Evolutionary conservation across 257 asterid genomes (phyloP).

Genomic region (Nicotiana otophora): DNA sequence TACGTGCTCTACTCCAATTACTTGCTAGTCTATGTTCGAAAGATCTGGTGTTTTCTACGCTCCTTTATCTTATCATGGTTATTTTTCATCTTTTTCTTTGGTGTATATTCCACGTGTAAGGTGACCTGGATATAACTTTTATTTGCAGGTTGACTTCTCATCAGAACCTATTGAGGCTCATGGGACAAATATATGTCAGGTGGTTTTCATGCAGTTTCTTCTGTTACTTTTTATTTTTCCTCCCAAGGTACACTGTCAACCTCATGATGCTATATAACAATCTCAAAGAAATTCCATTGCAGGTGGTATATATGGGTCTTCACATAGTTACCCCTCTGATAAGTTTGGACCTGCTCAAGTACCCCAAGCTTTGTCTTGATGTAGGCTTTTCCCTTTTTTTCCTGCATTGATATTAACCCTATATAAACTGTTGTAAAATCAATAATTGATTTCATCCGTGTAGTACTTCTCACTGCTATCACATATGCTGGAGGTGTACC

Average conservation of each 20-base stretch:
- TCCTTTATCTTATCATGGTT: not conserved
- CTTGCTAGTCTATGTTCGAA: constrained; percentile 81
- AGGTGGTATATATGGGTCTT: constrained; percentile 90
- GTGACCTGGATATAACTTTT: constrained; percentile 18
- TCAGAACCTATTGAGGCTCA: constrained; percentile 70
- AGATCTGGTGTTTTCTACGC: constrained; percentile 58
- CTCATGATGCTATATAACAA: not conserved
- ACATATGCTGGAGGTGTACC: constrained; percentile 93
- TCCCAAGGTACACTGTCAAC: not conserved
- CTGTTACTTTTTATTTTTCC: not conserved
- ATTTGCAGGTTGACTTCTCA: constrained; percentile 78
- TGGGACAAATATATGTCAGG: constrained; percentile 88
- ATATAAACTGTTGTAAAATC: not conserved
- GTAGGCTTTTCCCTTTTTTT: constrained; percentile 41
- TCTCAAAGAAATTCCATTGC: constrained; percentile 13
- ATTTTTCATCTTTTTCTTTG: not conserved
- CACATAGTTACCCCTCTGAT: constrained; percentile 84
- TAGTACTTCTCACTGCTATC: constrained; percentile 90
- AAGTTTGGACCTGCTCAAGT: constrained; percentile 77
- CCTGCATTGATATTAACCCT: not conserved
- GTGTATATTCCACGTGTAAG: constrained; percentile 8
- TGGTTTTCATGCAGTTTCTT: constrained; percentile 18
- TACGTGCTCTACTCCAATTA: constrained; percentile 83
- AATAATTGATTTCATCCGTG: constrained; percentile 15
- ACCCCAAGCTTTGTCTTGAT: constrained; percentile 82